Percentiles rank a stretch among this genome's conserved stretches.
Conservation (phyloP, 1,284 basidiomycete species). For the Trichosporon faecale region DNA sequence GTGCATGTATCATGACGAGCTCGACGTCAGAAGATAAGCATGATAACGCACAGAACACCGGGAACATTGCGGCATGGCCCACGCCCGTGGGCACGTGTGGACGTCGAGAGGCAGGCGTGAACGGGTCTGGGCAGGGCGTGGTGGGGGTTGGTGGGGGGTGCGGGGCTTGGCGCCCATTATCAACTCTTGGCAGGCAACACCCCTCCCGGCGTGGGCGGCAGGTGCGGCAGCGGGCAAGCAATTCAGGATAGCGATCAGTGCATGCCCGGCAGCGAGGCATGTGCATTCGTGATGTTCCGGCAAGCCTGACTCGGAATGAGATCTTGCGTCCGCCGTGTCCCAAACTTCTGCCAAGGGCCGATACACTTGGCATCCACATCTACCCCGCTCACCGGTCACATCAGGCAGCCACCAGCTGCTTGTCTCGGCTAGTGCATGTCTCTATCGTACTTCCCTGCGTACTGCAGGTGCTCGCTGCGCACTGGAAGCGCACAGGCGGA, state of each 20-base stretch:
- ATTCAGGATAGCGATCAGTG: constrained; percentile 36
- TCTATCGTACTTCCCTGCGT: background rate
- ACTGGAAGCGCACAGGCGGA: too few species aligned
- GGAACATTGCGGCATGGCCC: constrained; percentile 1
- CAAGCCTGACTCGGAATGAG: background rate
- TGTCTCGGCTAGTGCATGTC: background rate
- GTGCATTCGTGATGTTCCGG: background rate
- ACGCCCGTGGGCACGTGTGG: background rate
- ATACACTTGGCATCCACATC: background rate
- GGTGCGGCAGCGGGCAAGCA: background rate
- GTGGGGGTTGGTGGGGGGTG: background rate
- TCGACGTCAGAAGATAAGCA: background rate
- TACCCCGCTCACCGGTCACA: background rate
- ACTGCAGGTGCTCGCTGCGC: background rate
- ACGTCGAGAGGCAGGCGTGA: too few species aligned
- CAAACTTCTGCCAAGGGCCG: background rate
- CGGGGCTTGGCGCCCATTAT: background rate
- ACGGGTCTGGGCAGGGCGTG: background rate
- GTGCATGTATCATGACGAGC: background rate
- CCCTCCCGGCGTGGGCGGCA: background rate
- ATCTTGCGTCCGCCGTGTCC: background rate
- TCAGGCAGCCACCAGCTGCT: too few species aligned
- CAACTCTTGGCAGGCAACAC: background rate
- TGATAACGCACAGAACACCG: background rate
- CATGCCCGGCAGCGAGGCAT: background rate